phyloP scores from a whole-genome alignment of 345 rosid genomes.

The Trapa bicornis region DNA sequence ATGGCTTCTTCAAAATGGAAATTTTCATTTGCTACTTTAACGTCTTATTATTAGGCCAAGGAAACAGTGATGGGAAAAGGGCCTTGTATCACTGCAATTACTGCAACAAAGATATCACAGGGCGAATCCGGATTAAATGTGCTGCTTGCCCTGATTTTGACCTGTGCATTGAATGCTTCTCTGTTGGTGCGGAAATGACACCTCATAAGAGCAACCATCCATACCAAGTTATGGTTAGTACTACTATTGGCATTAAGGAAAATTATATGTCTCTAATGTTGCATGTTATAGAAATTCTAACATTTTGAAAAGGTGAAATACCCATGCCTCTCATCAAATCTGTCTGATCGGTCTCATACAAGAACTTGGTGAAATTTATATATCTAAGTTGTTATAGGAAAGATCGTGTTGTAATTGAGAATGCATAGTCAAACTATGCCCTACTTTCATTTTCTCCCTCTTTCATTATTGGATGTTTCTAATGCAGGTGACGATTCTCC shows the following conservation, averaged over 20 bases:
- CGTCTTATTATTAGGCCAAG: constrained; percentile 47
- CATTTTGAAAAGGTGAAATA: not conserved
- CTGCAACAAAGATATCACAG: constrained; percentile 89
- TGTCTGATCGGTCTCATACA: not conserved
- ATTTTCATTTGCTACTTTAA: not conserved
- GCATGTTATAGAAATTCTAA: not conserved
- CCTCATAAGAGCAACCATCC: constrained; percentile 82
- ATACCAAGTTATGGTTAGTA: constrained; percentile 91
- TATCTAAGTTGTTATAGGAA: not conserved
- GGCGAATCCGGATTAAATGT: constrained; percentile 86
- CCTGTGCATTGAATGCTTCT: constrained; percentile 88
- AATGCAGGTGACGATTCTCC: not conserved
- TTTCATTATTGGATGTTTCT: not conserved
- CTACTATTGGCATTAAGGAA: not conserved
- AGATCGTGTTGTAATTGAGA: not conserved
- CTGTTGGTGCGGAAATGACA: constrained; percentile 84
- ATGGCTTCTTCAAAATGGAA: constrained; percentile 4
- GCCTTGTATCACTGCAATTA: constrained; percentile 91
- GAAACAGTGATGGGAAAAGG: constrained; percentile 65
- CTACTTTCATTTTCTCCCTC: not conserved
- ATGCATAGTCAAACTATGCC: not conserved
- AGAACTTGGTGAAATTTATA: not conserved
- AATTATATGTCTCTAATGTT: not conserved
- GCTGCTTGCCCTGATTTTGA: constrained; percentile 93
- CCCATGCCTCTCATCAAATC: not conserved